Conservation (phyloP, 2,329 filamentous ascomycete genomes). For the Aspergillus ustus region DNA sequence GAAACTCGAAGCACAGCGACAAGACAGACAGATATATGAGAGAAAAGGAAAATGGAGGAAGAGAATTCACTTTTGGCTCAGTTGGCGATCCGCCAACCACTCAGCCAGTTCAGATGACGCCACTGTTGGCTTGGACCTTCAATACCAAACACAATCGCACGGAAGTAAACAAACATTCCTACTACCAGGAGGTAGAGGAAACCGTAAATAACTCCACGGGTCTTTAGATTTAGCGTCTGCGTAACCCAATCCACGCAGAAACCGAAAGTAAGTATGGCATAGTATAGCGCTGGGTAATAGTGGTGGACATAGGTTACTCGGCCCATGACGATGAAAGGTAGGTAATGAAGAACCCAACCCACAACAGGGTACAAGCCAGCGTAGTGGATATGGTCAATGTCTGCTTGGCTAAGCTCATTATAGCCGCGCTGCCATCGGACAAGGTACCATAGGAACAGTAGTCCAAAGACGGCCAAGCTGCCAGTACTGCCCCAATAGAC, state of each 20-base stretch:
- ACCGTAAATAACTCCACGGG: slow-evolving; percentile 73
- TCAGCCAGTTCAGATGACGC: slow-evolving; percentile 92
- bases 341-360: slow-evolving; percentile 95
- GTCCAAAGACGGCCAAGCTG: slow-evolving; percentile 72
- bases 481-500: slow-evolving; percentile 95
- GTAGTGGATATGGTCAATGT: slow-evolving; percentile 95
- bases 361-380: slow-evolving; percentile 86
- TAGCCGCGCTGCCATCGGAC: slow-evolving; percentile 96
- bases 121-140: slow-evolving; percentile 81
- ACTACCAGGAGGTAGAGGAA: slow-evolving; percentile 75
- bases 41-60: not conserved
- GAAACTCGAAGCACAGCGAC: not conserved
- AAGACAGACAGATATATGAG: not conserved
- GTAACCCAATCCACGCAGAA: slow-evolving; percentile 88
- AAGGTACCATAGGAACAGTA: slow-evolving; percentile 80
- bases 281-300: slow-evolving; percentile 98
- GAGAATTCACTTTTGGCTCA: slow-evolving; percentile 8
- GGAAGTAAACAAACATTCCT: slow-evolving; percentile 85
- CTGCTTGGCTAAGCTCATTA: slow-evolving; percentile 74
- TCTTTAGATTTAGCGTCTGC: slow-evolving; percentile 64
- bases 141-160: slow-evolving; percentile 97
- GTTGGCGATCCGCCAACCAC: slow-evolving; percentile 78
- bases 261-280: slow-evolving; percentile 86
- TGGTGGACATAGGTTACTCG: slow-evolving; percentile 99
- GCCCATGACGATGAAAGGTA: slow-evolving; percentile 96